A percentile compares a stretch with the other conserved stretches of the same genome.
These are phyloP conservation scores for Terfezia boudieri DNA, from an alignment of 495 filamentous ascomycete species.

Conservation along the genomic window DNA sequence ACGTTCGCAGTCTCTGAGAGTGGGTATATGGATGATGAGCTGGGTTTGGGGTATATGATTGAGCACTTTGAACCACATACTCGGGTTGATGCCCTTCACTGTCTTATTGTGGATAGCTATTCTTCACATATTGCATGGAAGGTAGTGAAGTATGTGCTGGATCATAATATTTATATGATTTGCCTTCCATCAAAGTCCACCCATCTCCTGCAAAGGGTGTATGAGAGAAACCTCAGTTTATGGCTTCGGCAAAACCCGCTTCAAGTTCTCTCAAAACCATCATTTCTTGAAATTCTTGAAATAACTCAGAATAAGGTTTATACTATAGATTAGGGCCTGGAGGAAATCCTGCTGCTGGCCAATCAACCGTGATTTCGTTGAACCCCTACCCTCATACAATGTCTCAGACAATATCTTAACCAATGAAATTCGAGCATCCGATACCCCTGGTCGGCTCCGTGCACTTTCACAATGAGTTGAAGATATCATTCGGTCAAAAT, in stretches of 20 bases:
- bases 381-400: no score
- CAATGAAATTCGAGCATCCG: no score
- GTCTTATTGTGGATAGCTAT: not conserved
- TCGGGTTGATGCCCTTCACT: not conserved
- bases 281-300: not conserved
- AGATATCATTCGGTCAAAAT: no score
- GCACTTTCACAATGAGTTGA: no score
- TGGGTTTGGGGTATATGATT: not conserved
- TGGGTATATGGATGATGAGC: not conserved
- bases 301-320: not conserved
- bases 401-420: no score
- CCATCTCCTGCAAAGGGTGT: not conserved
- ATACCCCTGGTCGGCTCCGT: no score
- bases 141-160: not conserved
- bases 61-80: not conserved
- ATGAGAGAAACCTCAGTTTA: not conserved
- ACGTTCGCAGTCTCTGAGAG: not conserved
- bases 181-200: not conserved
- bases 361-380: not conserved
- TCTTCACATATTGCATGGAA: not conserved
- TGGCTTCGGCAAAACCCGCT: not conserved
- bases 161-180: not conserved
- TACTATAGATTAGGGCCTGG: not conserved
- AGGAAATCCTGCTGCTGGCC: not conserved
- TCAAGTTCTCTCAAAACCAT: not conserved